Percentiles rank a stretch among this genome's conserved stretches.
phyloP scores from a whole-genome alignment of 371 early-diverging fungal genomes.

The Actinomortierella ambigua region DNA sequence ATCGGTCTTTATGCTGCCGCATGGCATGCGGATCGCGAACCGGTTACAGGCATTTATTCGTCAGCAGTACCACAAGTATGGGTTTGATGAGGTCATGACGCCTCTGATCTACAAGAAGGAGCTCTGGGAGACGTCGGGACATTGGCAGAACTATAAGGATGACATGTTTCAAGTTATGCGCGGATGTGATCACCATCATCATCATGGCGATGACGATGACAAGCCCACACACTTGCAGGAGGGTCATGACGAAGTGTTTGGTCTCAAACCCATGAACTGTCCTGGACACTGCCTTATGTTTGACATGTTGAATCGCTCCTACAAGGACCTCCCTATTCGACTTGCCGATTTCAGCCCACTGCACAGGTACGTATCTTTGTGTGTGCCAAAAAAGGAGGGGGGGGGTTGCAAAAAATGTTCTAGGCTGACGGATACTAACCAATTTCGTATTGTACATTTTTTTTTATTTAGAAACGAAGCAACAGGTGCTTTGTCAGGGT shows the following conservation, averaged over 20 bases:
- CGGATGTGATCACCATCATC: slow-evolving; percentile 45
- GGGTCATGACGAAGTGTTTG: slow-evolving; percentile 69
- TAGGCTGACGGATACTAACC: too few species aligned
- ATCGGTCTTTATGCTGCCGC: slow-evolving; percentile 93
- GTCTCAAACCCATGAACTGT: slow-evolving; percentile 98
- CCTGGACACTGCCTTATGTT: slow-evolving; percentile 97
- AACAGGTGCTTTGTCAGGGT: slow-evolving; percentile 91
- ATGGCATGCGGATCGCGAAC: slow-evolving; percentile 91
- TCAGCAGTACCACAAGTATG: slow-evolving; percentile 85
- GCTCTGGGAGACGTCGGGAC: slow-evolving; percentile 96
- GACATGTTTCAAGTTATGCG: slow-evolving; percentile 66
- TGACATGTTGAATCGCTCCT: slow-evolving; percentile 81
- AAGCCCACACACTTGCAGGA: slow-evolving; percentile 23
- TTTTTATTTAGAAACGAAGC: slow-evolving; percentile 75
- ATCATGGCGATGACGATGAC: slow-evolving; percentile 49
- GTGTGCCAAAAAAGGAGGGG: too few species aligned
- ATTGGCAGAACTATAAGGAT: slow-evolving; percentile 94
- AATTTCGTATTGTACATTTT: too few species aligned
- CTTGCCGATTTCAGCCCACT: slow-evolving; percentile 96
- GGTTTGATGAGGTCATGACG: slow-evolving; percentile 94
- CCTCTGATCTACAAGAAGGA: slow-evolving; percentile 95
- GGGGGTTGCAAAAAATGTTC: too few species aligned
- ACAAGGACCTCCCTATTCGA: slow-evolving; percentile 91
- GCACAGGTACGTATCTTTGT: slow-evolving; percentile 59
- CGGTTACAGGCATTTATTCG: slow-evolving; percentile 71